Evolutionary conservation across 805 yeast genomes (phyloP), one percentile per base, ranked within the genome.

Genomic region (Candida quercuum): DNA sequence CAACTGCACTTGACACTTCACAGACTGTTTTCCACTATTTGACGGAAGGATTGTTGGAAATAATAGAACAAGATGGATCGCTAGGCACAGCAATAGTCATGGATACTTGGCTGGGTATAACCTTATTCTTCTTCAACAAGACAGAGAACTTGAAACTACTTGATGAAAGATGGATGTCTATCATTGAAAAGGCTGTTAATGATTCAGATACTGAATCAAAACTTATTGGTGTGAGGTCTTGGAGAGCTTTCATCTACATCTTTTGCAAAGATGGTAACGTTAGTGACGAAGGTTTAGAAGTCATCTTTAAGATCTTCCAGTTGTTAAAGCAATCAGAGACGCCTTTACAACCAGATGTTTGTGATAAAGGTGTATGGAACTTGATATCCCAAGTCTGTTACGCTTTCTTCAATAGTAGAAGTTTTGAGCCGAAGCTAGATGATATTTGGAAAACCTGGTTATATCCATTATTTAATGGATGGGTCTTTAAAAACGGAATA

Each of bases 101-200:
- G 38, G 56, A 51, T 22, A 26, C 44, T 8, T 54, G 59, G 59
- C 7, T 54, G 11, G 45, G 42, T 3, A 7, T 53, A 11, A 47
- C 57, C 0, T 32, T 54, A 13, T 24, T 48, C 10, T 23, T 20
- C n/a, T 48, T 34, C 14, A 37, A 33, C 13, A 43, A 45, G 20
- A 18, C 47, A 18, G 33, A 16, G 17, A 41, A 30, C 23, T 23
- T 37, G 10, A 23, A 11, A n/a, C 6, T 5, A 15, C 22, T 34
- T 3, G 15, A 12, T 11, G 25, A 37, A 11, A 15, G n/a, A 11
- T 45, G 45, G 45, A 9, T 44, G 5, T 13, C 5, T 13, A 8
- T 29, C 23, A 17, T 11, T 26, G 29, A 30, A 23, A 14, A 28
- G 20, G 28, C 24, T 38, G 15, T 25, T 32, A 8, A 29, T 17